phyloP scores from a whole-genome alignment of 2,329 filamentous ascomycete genomes.

The Aspergillus neotritici region DNA sequence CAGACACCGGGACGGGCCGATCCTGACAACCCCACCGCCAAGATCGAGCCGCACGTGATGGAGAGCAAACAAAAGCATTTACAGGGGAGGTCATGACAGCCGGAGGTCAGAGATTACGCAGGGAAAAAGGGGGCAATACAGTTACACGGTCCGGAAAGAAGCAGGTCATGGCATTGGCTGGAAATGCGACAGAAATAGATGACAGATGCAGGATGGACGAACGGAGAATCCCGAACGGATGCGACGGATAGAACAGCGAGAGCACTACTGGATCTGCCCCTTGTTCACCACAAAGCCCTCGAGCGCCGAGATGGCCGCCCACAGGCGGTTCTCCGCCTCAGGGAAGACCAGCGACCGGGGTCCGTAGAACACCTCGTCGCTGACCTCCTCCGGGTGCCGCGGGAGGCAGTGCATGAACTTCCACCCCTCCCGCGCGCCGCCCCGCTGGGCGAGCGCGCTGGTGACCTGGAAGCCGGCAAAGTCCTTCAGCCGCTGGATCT shows the following conservation, averaged over 20 bases:
- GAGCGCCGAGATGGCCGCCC: slow-evolving; percentile 79
- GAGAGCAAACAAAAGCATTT: no score
- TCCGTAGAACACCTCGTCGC: slow-evolving; percentile 90
- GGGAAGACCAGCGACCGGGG: slow-evolving; percentile 79
- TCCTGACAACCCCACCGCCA: no score
- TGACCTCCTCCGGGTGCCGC: slow-evolving; percentile 85
- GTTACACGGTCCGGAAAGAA: no score
- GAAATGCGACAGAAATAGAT: no score
- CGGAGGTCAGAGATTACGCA: no score
- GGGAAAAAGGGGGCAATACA: no score
- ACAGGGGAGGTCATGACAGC: no score
- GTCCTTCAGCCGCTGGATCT: slow-evolving; percentile 66
- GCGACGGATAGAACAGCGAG: background rate
- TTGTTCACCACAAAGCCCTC: slow-evolving; percentile 94
- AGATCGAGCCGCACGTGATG: no score
- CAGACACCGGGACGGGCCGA: no score
- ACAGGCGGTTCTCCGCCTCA: slow-evolving; percentile 91
- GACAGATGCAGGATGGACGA: no score
- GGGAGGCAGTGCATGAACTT: slow-evolving; percentile 99
- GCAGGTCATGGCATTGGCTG: no score
- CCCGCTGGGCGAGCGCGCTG: slow-evolving; percentile 70
- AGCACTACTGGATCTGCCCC: slow-evolving; percentile 57
- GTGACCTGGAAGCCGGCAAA: slow-evolving; percentile 93
- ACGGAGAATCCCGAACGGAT: background rate
- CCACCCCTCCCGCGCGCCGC: slow-evolving; percentile 83